These are phyloP conservation scores for Dunaliella sp. DNA, from an alignment of 139 green algal genomes.

Conservation along the genomic window DNA sequence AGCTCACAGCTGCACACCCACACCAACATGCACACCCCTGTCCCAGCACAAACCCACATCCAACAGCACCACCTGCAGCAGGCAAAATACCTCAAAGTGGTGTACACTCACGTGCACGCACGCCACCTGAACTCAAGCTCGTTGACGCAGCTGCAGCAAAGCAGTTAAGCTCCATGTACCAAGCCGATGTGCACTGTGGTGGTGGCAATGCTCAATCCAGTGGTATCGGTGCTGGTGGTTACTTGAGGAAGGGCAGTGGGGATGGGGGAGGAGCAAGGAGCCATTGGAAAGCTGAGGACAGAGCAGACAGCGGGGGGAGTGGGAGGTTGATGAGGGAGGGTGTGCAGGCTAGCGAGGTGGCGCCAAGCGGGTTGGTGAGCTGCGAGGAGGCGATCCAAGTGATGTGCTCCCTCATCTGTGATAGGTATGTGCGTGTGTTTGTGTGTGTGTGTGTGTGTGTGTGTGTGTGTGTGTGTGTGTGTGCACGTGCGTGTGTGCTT, in stretches of 20 bases:
- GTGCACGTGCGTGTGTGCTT: too few species aligned
- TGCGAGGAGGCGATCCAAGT: neutral
- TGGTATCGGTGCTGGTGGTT: neutral
- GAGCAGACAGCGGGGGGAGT: neutral
- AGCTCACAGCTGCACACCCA: neutral
- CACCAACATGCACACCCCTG: neutral
- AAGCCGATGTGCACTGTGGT: too few species aligned
- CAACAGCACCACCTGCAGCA: too few species aligned
- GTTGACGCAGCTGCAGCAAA: neutral
- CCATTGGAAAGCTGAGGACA: neutral
- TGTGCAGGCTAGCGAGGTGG: neutral
- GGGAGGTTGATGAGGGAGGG: neutral
- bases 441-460: too few species aligned
- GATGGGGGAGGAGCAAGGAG: neutral
- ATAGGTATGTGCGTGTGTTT: too few species aligned
- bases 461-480: too few species aligned
- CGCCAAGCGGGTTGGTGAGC: neutral
- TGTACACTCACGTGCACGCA: neutral
- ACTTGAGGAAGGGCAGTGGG: neutral
- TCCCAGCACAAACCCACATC: neutral
- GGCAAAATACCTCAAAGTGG: too few species aligned
- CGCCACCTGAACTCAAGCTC: neutral
- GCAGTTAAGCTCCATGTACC: neutral
- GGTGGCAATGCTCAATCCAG: neutral
- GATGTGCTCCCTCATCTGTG: conserved; percentile 1